A percentile compares a stretch with the other conserved stretches of the same genome.
These are phyloP conservation scores for Pleurotus cornucopiae DNA, from an alignment of 768 basidiomycete species.

Conservation along the genomic window DNA sequence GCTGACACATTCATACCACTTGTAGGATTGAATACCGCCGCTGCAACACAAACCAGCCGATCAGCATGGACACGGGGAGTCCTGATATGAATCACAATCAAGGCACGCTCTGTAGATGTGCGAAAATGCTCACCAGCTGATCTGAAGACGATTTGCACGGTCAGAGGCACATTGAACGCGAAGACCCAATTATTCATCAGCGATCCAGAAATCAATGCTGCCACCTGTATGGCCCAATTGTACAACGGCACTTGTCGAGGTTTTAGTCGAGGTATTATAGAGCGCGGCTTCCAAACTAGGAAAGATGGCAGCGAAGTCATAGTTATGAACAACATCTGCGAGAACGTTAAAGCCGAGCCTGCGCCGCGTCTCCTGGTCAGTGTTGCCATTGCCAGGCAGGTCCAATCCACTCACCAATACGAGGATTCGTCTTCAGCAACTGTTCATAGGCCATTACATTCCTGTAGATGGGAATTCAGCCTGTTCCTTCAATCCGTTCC, in stretches of 20 bases:
- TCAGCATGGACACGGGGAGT: slow-evolving; percentile 71
- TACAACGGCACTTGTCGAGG: slow-evolving; percentile 62
- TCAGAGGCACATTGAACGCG: slow-evolving; percentile 70
- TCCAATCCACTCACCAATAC: slow-evolving; percentile 47
- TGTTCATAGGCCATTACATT: slow-evolving; percentile 81
- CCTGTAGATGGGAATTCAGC: slow-evolving; percentile 25
- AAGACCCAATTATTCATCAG: slow-evolving; percentile 82
- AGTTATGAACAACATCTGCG: slow-evolving; percentile 79
- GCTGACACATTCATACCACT: slow-evolving; percentile 40
- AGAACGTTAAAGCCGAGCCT: slow-evolving; percentile 83
- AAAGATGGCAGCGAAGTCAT: slow-evolving; percentile 63
- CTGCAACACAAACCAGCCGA: slow-evolving; percentile 56
- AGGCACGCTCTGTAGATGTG: not conserved
- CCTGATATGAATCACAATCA: slow-evolving; percentile 33
- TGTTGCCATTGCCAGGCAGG: not conserved
- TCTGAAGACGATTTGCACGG: slow-evolving; percentile 80
- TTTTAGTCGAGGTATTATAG: slow-evolving; percentile 49
- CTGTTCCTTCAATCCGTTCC: too few relatives aligned
- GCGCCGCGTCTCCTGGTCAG: not conserved
- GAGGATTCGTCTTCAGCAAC: slow-evolving; percentile 63
- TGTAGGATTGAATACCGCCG: slow-evolving; percentile 58
- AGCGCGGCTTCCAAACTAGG: slow-evolving; percentile 33
- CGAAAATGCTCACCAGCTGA: slow-evolving; percentile 55
- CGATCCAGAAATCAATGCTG: slow-evolving; percentile 61
- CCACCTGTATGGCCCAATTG: slow-evolving; percentile 69